A percentile compares a stretch with the other conserved stretches of the same genome.
Evolutionary conservation across 495 filamentous ascomycete species (phyloP).

Genomic region (Trichocladium uniseriatum): DNA sequence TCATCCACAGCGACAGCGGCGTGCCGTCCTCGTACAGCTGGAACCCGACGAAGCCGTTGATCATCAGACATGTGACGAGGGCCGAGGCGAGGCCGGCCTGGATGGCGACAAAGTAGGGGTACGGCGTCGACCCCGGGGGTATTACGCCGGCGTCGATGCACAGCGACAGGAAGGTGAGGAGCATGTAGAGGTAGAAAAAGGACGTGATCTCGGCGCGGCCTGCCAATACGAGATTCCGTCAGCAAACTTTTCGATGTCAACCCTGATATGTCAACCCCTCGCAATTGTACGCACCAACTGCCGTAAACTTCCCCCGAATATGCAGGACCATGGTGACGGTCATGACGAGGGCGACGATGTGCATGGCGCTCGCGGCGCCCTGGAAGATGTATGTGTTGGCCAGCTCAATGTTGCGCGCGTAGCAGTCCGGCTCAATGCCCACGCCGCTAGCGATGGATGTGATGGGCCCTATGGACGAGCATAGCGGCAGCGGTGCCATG

Average conservation of each 20-base stretch:
- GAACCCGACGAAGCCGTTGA: constrained; percentile 98
- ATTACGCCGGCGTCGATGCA: constrained; percentile 90
- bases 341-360: constrained; percentile 87
- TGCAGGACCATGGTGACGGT: constrained; percentile 95
- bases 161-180: constrained; percentile 79
- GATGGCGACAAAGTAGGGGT: constrained; percentile 83
- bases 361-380: constrained; percentile 80
- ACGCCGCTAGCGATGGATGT: constrained; percentile 54
- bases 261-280: no score
- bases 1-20: constrained; percentile 83
- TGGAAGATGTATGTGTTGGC: constrained; percentile 99
- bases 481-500: constrained; percentile 77
- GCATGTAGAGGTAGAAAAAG: constrained; percentile 96
- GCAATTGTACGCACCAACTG: constrained; percentile 89
- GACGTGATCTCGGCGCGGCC: constrained; percentile 95
- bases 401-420: constrained; percentile 87
- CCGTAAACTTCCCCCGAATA: constrained; percentile 94
- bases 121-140: constrained; percentile 67
- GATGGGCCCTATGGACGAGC: constrained; percentile 64
- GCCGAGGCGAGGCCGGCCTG: constrained; percentile 89
- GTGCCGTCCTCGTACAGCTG: constrained; percentile 99
- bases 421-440: constrained; percentile 85
- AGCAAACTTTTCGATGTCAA: no score
- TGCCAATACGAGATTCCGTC: constrained; percentile 26
- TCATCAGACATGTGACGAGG: constrained; percentile 75